Evolutionary conservation across 2,329 filamentous ascomycete species (phyloP).

Genomic region (Colletotrichum tropicicola): DNA sequence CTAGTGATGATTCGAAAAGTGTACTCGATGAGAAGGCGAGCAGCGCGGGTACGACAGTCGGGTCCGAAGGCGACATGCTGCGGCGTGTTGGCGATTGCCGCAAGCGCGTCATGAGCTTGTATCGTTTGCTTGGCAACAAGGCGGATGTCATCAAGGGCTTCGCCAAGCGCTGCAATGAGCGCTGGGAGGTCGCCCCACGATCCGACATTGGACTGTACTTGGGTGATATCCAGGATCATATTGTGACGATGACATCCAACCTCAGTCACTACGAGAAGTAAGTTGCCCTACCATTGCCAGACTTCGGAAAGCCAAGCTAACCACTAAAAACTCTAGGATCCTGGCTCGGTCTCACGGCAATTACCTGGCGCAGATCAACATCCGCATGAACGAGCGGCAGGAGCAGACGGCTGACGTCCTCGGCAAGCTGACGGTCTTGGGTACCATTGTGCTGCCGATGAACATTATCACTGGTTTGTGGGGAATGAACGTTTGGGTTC

Average conservation of each 20-base stretch:
- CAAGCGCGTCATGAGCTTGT: slow-evolving; percentile 97
- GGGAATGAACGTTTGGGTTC: slow-evolving; percentile 99
- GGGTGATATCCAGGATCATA: slow-evolving; percentile 98
- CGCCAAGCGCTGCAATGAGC: slow-evolving; percentile 96
- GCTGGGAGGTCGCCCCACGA: slow-evolving; percentile 94
- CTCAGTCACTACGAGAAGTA: slow-evolving; percentile 96
- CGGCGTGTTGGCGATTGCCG: slow-evolving; percentile 91
- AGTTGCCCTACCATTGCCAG: slow-evolving; percentile 41
- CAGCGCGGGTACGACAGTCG: slow-evolving; percentile 54
- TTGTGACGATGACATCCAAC: slow-evolving; percentile 98
- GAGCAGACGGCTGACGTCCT: slow-evolving; percentile 96
- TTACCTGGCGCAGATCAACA: slow-evolving; percentile 99
- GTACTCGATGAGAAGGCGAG: slow-evolving; percentile 54
- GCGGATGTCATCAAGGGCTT: slow-evolving; percentile 99
- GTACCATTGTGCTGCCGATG: slow-evolving; percentile 97
- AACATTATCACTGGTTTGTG: slow-evolving; percentile 98
- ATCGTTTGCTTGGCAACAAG: slow-evolving; percentile 93
- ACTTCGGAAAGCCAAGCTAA: neutral
- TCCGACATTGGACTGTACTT: slow-evolving; percentile 98
- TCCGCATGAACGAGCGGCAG: slow-evolving; percentile 97
- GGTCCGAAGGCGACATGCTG: slow-evolving; percentile 81
- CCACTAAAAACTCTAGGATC: slow-evolving; percentile 63
- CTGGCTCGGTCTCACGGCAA: slow-evolving; percentile 92
- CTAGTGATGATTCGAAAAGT: slow-evolving; percentile 52
- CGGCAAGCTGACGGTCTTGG: slow-evolving; percentile 92